phyloP scores from a whole-genome alignment of 208 protist species.

The Crithidia bombi region DNA sequence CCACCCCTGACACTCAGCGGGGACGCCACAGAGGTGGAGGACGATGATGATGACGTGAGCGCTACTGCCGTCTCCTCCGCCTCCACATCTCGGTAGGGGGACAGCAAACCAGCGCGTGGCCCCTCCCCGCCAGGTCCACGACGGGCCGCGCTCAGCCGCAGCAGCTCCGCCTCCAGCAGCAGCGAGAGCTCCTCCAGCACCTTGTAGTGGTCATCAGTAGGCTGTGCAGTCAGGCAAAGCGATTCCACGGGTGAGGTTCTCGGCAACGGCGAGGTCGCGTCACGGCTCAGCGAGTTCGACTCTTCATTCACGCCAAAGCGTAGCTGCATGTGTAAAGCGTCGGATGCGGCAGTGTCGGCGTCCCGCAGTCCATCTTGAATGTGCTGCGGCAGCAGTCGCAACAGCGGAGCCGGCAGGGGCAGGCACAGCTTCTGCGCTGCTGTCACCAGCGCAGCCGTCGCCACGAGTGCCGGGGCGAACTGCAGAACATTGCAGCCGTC shows the following conservation, averaged over 20 bases:
- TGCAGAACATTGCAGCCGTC: slow-evolving; percentile 25
- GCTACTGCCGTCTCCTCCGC: neutral
- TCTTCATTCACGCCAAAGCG: slow-evolving; percentile 5
- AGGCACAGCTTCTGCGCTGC: slow-evolving; percentile 48
- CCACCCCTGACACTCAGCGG: too few species aligned
- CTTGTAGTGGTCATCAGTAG: slow-evolving; percentile 25
- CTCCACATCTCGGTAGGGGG: neutral
- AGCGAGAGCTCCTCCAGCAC: slow-evolving; percentile 29
- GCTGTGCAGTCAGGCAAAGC: slow-evolving; percentile 12
- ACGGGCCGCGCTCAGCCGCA: slow-evolving; percentile 7
- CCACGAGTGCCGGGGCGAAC: slow-evolving; percentile 39
- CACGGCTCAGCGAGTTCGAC: neutral
- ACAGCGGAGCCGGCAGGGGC: slow-evolving; percentile 45
- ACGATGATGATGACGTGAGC: neutral
- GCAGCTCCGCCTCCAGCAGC: slow-evolving; percentile 32
- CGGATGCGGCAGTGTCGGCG: neutral
- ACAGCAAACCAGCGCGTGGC: neutral
- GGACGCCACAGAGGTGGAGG: neutral
- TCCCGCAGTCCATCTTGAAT: slow-evolving; percentile 30
- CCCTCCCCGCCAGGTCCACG: neutral
- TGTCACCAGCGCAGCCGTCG: slow-evolving; percentile 45
- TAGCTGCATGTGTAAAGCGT: neutral
- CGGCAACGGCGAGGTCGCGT: neutral
- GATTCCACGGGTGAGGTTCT: neutral
- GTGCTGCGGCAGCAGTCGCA: slow-evolving; percentile 35